Percentiles rank a stretch among this genome's conserved stretches.
Evolutionary conservation across 495 filamentous ascomycete genomes (phyloP).

Genomic region (Alectoria sarmentosa): DNA sequence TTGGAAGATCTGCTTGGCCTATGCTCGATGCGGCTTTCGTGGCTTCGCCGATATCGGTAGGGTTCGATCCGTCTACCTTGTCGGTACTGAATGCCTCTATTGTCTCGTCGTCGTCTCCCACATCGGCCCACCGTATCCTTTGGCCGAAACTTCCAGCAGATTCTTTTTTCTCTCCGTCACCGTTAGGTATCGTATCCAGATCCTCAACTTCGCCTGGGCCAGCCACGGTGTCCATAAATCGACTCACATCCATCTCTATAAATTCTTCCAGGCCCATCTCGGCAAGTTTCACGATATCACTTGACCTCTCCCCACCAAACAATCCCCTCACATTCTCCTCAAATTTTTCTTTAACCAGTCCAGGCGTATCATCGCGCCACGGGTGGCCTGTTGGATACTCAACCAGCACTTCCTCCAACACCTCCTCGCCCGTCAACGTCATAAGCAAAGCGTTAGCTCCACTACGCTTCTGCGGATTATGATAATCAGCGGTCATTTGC

Average conservation of each 20-base stretch:
- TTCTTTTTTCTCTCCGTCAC: too few relatives aligned
- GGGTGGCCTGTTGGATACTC: slow-evolving; percentile 79
- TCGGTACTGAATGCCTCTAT: too few relatives aligned
- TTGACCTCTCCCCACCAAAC: slow-evolving; percentile 54
- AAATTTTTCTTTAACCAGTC: slow-evolving; percentile 69
- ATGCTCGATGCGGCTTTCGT: too few relatives aligned
- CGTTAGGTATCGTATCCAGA: too few relatives aligned
- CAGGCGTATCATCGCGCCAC: slow-evolving; percentile 66
- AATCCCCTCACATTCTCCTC: slow-evolving; percentile 64
- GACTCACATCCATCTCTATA: neutral
- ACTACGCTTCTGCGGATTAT: slow-evolving; percentile 29
- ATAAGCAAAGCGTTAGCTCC: slow-evolving; percentile 21
- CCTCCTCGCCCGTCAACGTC: neutral
- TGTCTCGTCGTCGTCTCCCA: too few relatives aligned
- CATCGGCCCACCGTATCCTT: too few relatives aligned
- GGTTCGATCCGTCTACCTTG: too few relatives aligned
- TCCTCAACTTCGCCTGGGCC: neutral
- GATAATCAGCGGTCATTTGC: slow-evolving; percentile 34
- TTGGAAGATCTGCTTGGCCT: too few relatives aligned
- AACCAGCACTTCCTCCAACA: slow-evolving; percentile 73
- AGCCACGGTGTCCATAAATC: slow-evolving; percentile 14
- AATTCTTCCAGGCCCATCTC: neutral
- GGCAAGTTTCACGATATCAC: slow-evolving; percentile 40
- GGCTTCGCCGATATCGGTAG: too few relatives aligned
- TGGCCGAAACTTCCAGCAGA: too few relatives aligned